These are phyloP conservation scores for Kuraishia ogatae DNA, from an alignment of 805 yeast species.

Conservation along the genomic window DNA sequence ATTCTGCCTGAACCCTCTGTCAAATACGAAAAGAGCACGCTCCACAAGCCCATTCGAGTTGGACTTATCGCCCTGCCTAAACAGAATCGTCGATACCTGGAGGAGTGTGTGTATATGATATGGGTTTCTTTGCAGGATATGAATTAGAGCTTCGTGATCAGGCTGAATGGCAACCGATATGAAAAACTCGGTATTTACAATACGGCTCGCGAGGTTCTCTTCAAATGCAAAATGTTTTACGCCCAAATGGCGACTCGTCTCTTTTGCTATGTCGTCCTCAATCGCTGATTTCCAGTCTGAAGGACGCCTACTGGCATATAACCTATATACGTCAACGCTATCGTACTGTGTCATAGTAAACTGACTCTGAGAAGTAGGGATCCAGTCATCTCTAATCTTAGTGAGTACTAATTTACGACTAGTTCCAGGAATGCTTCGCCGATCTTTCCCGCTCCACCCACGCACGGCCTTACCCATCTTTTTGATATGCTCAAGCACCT, in stretches of 20 bases:
- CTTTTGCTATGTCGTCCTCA: conserved; percentile 26
- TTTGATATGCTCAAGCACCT: conserved; percentile 54
- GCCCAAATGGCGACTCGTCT: conserved; percentile 27
- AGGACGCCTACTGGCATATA: conserved; percentile 2
- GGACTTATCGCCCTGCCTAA: conserved; percentile 70
- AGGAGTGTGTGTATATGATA: conserved; percentile 74
- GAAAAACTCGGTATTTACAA: conserved; percentile 43
- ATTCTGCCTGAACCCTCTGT: conserved; percentile 57
- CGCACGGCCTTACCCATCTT: conserved; percentile 48
- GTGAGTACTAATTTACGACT: conserved; percentile 59
- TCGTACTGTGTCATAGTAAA: conserved; percentile 34
- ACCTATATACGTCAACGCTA: background rate
- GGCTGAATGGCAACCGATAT: conserved; percentile 64
- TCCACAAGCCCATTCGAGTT: conserved; percentile 70
- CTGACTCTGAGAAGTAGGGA: conserved; percentile 60
- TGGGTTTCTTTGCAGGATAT: conserved; percentile 50
- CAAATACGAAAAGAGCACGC: conserved; percentile 71
- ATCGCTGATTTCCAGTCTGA: conserved; percentile 44
- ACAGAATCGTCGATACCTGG: conserved; percentile 66
- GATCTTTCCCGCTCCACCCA: conserved; percentile 83
- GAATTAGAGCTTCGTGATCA: conserved; percentile 66
- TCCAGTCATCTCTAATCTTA: conserved; percentile 71
- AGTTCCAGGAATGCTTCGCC: conserved; percentile 66
- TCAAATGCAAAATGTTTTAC: conserved; percentile 49
- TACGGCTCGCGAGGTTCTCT: conserved; percentile 18